These are phyloP conservation scores for Phytophthora fragariaefolia DNA, from an alignment of 352 stramenopile species.

Conservation along the genomic window DNA sequence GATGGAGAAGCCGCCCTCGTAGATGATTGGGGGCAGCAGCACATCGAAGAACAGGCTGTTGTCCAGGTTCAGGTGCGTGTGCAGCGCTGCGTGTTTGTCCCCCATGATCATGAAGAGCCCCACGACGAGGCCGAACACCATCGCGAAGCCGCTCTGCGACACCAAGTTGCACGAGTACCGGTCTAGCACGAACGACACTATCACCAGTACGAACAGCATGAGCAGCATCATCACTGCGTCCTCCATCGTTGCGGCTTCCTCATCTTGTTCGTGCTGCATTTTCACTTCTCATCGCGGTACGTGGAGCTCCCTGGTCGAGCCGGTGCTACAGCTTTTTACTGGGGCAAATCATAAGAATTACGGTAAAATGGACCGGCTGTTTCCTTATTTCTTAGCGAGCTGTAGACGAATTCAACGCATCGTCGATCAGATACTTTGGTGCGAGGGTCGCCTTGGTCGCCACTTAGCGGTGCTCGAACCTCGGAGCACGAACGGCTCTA, in stretches of 20 bases:
- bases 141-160: slow-evolving; percentile 84
- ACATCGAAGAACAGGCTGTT: slow-evolving; percentile 91
- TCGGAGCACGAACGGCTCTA: slow-evolving; percentile 19
- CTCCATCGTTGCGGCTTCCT: slow-evolving; percentile 57
- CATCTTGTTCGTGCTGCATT: slow-evolving; percentile 35
- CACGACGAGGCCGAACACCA: slow-evolving; percentile 76
- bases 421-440: not conserved
- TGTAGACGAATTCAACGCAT: slow-evolving; percentile 32
- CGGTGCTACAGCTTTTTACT: slow-evolving; percentile 22
- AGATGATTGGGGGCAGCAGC: slow-evolving; percentile 88
- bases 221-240: slow-evolving; percentile 82
- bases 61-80: slow-evolving; percentile 83
- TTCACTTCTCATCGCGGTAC: slow-evolving; percentile 30
- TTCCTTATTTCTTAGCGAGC: slow-evolving; percentile 21
- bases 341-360: slow-evolving; percentile 32
- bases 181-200: slow-evolving; percentile 86
- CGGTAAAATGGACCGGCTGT: slow-evolving; percentile 21
- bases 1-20: slow-evolving; percentile 87
- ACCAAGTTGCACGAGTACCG: slow-evolving; percentile 84
- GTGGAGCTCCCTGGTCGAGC: slow-evolving; percentile 15
- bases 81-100: slow-evolving; percentile 62
- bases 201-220: slow-evolving; percentile 87
- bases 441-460: not conserved
- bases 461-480: slow-evolving; percentile 32
- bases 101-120: slow-evolving; percentile 73